Conservation (phyloP, 2,329 filamentous ascomycete genomes). For the Beauveria sp. region DNA sequence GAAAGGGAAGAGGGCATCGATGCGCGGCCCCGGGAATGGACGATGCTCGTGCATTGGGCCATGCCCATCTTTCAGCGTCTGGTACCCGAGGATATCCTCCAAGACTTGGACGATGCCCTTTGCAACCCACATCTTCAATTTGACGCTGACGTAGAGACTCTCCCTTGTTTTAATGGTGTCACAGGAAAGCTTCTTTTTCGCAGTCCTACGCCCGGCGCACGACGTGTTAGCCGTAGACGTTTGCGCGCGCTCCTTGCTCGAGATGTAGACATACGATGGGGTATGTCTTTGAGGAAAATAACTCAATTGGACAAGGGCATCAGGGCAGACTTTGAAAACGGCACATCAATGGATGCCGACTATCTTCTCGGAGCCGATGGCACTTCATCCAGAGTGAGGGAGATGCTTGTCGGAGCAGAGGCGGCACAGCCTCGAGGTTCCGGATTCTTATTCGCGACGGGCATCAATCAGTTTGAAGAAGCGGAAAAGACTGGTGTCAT, state of each 20-base stretch:
- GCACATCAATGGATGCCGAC: slow-evolving; percentile 16
- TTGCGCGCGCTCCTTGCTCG: slow-evolving; percentile 25
- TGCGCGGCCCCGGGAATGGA: slow-evolving; percentile 29
- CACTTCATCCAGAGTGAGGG: slow-evolving; percentile 23
- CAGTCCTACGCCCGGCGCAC: slow-evolving; percentile 23
- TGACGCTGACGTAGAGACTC: slow-evolving; percentile 21
- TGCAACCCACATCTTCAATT: slow-evolving; percentile 29
- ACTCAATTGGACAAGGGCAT: slow-evolving; percentile 11
- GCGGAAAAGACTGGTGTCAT: slow-evolving; percentile 20
- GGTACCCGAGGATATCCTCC: slow-evolving; percentile 24
- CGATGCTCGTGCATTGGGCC: slow-evolving; percentile 33
- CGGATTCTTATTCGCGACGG: slow-evolving; percentile 25
- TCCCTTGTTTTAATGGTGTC: slow-evolving; percentile 26
- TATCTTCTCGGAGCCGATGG: slow-evolving; percentile 28
- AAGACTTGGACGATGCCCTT: slow-evolving; percentile 21
- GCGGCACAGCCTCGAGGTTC: slow-evolving; percentile 17
- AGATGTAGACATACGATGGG: slow-evolving; percentile 27
- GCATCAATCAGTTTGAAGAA: slow-evolving; percentile 19
- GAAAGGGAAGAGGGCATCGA: slow-evolving; percentile 24
- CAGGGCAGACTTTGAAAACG: slow-evolving; percentile 21
- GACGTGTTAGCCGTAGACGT: slow-evolving; percentile 30
- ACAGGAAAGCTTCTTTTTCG: slow-evolving; percentile 29
- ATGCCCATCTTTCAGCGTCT: slow-evolving; percentile 26
- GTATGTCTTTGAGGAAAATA: slow-evolving; percentile 15
- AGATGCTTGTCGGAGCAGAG: slow-evolving; percentile 22